Percentiles rank a stretch among this genome's conserved stretches.
Conservation (phyloP, 257 asterid species). For the Scutellaria galericulata region DNA sequence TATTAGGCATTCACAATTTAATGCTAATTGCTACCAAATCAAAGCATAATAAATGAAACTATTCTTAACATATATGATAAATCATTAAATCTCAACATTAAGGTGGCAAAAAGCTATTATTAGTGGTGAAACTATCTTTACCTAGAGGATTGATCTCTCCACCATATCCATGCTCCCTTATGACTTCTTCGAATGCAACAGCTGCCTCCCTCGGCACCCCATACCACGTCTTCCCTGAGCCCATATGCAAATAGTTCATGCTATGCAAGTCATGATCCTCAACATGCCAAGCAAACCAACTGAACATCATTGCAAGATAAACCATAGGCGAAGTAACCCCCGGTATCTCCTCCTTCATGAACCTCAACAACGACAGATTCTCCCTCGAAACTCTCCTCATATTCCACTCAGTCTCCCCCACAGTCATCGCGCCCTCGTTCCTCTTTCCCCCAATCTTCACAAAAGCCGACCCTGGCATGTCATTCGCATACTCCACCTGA, state of each 20-base stretch:
- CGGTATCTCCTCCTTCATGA: constrained; percentile 98
- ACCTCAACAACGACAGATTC: constrained; percentile 77
- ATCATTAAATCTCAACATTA: not conserved
- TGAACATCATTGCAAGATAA: constrained; percentile 97
- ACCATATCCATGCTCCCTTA: constrained; percentile 91
- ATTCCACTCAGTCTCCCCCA: constrained; percentile 96
- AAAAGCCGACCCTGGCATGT: constrained; percentile 99
- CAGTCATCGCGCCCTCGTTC: constrained; percentile 44
- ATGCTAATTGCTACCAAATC: not conserved
- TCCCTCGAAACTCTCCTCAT: constrained; percentile 98
- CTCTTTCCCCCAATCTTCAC: constrained; percentile 51
- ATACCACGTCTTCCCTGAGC: constrained; percentile 96
- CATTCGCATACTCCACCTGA: constrained; percentile 92
- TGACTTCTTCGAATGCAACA: constrained; percentile 92
- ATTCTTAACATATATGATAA: not conserved
- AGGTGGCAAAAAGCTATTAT: too few species aligned
- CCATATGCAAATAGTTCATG: constrained; percentile 89
- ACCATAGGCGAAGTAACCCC: constrained; percentile 99
- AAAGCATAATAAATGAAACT: constrained; percentile 21
- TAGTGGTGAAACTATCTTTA: constrained; percentile 39
- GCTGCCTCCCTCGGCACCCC: constrained; percentile 98
- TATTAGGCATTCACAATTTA: not conserved
- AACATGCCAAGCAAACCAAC: constrained; percentile 99
- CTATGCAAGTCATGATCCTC: constrained; percentile 99
- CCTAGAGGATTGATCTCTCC: constrained; percentile 98